Evolutionary conservation across 331 rosid genomes (phyloP).

Genomic region (Stylosanthes scabra): DNA sequence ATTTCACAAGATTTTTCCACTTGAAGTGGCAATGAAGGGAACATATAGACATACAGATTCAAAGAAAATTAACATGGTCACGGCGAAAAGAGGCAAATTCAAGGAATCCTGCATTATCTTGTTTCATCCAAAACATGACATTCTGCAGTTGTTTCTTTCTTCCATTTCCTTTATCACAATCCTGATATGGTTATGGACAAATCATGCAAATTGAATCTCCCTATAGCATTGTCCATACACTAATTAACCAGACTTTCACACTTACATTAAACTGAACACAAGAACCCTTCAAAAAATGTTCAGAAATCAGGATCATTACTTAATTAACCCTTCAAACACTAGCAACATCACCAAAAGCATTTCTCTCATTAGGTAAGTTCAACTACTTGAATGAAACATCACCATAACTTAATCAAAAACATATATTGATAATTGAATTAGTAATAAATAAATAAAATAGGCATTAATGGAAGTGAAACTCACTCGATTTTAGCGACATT

Average conservation of each 20-base stretch:
- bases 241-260: conserved; percentile 13
- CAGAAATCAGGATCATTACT: neutral
- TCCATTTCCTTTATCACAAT: neutral
- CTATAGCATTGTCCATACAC: too few species aligned
- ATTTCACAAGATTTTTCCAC: conserved; percentile 5
- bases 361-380: neutral
- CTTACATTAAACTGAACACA: conserved; percentile 20
- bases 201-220: too few species aligned
- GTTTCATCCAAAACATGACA: conserved; percentile 6
- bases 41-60: neutral
- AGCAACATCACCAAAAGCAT: neutral
- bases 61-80: neutral
- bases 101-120: conserved; percentile 4
- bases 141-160: neutral
- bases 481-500: conserved; percentile 63
- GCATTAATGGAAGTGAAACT: neutral
- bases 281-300: conserved; percentile 1
- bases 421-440: conserved; percentile 9
- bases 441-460: neutral
- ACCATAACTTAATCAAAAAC: neutral
- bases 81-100: neutral
- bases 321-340: neutral
- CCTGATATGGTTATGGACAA: too few species aligned
- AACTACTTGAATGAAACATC: neutral
- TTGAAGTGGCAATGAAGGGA: neutral